Percentiles rank a stretch among this genome's conserved stretches.
Conservation (phyloP, 2,329 filamentous ascomycete genomes). For the Fusarium sp. region DNA sequence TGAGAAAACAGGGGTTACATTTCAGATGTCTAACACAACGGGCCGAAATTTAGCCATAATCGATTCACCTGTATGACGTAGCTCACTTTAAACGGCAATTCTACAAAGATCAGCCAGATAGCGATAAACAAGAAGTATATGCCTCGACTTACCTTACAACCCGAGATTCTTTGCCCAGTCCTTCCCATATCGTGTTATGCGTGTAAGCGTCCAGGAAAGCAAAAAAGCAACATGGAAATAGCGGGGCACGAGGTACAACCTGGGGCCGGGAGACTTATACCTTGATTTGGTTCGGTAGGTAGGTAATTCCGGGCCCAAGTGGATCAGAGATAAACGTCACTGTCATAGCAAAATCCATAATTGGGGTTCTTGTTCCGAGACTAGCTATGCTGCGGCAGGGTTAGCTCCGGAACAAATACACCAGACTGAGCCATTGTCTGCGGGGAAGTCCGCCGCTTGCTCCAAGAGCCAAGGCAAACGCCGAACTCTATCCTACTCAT, state of each 20-base stretch:
- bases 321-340: neutral
- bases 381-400: neutral
- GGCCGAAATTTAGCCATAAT: neutral
- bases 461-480: no score
- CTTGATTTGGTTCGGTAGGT: neutral
- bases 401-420: neutral
- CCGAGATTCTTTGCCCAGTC: neutral
- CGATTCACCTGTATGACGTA: neutral
- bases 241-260: neutral
- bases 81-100: neutral
- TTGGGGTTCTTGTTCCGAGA: neutral
- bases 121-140: neutral
- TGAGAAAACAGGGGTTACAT: neutral
- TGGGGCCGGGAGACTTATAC: neutral
- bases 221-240: neutral
- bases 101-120: neutral
- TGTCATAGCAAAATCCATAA: fast-evolving
- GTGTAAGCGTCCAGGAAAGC: neutral
- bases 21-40: neutral
- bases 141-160: neutral
- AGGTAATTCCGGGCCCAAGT: neutral
- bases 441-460: neutral
- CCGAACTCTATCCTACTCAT: no score
- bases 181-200: neutral
- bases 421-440: neutral